A percentile compares a stretch with the other conserved stretches of the same genome.
phyloP scores from a whole-genome alignment of 2,329 filamentous ascomycete genomes.

The Talaromyces amestolkiae region DNA sequence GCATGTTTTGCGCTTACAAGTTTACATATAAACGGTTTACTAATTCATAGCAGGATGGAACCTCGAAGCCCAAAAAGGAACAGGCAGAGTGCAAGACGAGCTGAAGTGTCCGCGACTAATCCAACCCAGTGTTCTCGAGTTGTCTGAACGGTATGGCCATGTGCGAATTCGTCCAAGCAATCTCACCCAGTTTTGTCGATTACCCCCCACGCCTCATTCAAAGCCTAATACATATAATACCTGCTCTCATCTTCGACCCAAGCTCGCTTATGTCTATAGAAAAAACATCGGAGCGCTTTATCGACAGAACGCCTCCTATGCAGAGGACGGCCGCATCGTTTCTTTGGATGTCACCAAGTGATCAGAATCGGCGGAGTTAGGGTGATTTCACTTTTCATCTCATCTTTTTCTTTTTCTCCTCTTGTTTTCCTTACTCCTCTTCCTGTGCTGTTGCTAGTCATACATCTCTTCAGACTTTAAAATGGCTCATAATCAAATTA shows the following conservation, averaged over 20 bases:
- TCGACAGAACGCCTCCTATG: constrained; percentile 11
- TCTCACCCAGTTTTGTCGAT: constrained; percentile 10
- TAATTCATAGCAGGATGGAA: constrained; percentile 65
- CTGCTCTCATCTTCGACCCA: constrained; percentile 14
- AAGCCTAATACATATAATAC: constrained; percentile 21
- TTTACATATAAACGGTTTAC: constrained; percentile 16
- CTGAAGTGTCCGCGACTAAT: constrained; percentile 48
- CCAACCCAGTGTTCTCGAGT: not conserved
- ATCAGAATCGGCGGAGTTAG: constrained; percentile 17
- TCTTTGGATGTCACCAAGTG: constrained; percentile 12
- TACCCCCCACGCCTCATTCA: constrained; percentile 1
- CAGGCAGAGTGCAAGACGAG: constrained; percentile 95
- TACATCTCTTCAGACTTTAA: constrained; percentile 12
- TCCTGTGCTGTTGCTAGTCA: constrained; percentile 7
- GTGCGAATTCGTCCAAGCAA: not conserved
- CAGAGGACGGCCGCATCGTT: constrained; percentile 7
- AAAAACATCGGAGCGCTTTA: constrained; percentile 15
- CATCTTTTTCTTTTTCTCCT: not conserved
- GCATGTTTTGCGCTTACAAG: not conserved
- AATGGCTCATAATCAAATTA: constrained; percentile 16
- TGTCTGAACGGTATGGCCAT: not conserved
- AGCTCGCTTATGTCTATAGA: constrained; percentile 13
- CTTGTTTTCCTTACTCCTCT: constrained; percentile 4
- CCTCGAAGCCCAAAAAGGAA: constrained; percentile 88
- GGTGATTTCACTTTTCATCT: constrained; percentile 14